Percentiles rank a stretch among this genome's conserved stretches.
Conservation (phyloP, 2,329 filamentous ascomycete genomes). For the Alternaria brassicicola region DNA sequence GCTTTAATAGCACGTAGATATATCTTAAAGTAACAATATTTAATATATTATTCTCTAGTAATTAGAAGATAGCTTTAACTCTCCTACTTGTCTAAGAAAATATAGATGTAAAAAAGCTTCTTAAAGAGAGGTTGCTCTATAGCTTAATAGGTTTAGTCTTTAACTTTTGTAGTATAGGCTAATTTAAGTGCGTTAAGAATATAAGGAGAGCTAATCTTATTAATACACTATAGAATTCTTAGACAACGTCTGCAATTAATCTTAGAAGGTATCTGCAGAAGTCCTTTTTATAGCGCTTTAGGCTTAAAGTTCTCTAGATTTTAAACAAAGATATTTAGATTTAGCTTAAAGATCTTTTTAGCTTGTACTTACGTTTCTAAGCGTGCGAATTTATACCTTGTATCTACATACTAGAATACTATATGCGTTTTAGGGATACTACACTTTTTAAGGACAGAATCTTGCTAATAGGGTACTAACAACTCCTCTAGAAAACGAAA, state of each 20-base stretch:
- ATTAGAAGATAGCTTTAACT: slow-evolving; percentile 5
- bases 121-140: slow-evolving; percentile 4
- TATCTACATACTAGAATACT: not conserved
- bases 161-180: not conserved
- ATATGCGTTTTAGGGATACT: not conserved
- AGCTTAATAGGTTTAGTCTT: not conserved
- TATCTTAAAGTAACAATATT: slow-evolving; percentile 16
- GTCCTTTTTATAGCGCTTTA: not conserved
- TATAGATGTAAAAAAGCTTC: slow-evolving; percentile 6
- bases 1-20: slow-evolving; percentile 11
- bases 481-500: slow-evolving; percentile 9
- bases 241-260: not conserved
- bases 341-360: not conserved
- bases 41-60: slow-evolving; percentile 8
- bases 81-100: slow-evolving; percentile 8
- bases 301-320: slow-evolving; percentile 2
- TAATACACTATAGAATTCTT: slow-evolving; percentile 8
- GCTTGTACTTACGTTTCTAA: slow-evolving; percentile 1
- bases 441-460: slow-evolving; percentile 3
- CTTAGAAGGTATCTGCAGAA: not conserved
- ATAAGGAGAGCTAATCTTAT: slow-evolving; percentile 8
- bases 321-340: not conserved
- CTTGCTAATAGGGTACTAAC: not conserved
- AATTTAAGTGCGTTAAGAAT: slow-evolving; percentile 8
- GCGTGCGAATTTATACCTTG: not conserved